Percentiles rank a stretch among this genome's conserved stretches.
Evolutionary conservation across 2,329 filamentous ascomycete genomes (phyloP).

Genomic region (Xylaria sp.): DNA sequence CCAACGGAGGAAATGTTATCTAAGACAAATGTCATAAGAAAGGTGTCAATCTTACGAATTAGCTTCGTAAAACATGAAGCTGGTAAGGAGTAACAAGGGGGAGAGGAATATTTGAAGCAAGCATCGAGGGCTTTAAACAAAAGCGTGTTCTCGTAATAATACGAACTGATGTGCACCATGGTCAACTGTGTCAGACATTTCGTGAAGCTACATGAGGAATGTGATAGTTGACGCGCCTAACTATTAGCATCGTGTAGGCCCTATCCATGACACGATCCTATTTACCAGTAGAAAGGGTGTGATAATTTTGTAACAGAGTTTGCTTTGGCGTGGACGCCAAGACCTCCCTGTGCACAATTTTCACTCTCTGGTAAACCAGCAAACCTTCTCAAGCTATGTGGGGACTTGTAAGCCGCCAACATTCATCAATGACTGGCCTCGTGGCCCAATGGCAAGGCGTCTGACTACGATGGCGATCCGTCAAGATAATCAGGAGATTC

Average conservation of each 20-base stretch:
- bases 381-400: not conserved
- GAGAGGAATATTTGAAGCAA: not conserved
- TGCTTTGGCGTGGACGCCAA: not conserved
- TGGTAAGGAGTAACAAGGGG: not conserved
- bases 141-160: not conserved
- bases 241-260: too few species aligned
- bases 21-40: constrained; percentile 12
- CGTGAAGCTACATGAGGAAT: not conserved
- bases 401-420: not conserved
- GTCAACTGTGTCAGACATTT: not conserved
- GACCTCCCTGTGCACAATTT: too few species aligned
- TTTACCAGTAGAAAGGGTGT: not conserved
- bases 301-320: too few species aligned
- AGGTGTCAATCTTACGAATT: constrained; percentile 11
- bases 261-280: too few species aligned
- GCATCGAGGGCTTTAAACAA: constrained; percentile 1
- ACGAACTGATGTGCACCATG: constrained; percentile 2
- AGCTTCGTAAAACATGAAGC: not conserved
- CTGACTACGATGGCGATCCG: constrained; percentile 53
- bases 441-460: constrained; percentile 58
- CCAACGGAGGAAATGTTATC: not conserved
- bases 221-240: too few species aligned
- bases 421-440: constrained; percentile 20
- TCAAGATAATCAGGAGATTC: constrained; percentile 34
- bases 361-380: not conserved